phyloP scores from a whole-genome alignment of 108 stramenopile species.

The Stephanodiscus minutulus region DNA sequence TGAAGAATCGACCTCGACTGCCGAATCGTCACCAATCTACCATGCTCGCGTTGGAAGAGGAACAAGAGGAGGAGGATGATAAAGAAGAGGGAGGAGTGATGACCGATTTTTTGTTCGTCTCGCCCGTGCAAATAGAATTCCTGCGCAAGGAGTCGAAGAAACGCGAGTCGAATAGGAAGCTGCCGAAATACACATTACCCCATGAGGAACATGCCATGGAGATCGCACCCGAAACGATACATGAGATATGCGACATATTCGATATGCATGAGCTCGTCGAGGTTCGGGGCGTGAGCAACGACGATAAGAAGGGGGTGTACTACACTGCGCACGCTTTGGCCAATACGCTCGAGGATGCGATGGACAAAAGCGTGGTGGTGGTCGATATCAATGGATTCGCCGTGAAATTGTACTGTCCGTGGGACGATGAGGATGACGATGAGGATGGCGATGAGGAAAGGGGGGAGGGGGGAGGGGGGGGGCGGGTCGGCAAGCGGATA shows the following conservation, averaged over 20 bases:
- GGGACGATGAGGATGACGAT: slow-evolving; percentile 30
- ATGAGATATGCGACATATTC: slow-evolving; percentile 25
- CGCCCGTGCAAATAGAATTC: slow-evolving; percentile 38
- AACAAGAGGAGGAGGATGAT: too few relatives aligned
- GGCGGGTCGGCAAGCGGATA: slow-evolving; percentile 25
- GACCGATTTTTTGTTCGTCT: slow-evolving; percentile 38
- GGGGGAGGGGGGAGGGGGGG: not conserved
- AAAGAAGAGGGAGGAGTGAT: too few relatives aligned
- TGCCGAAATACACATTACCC: slow-evolving; percentile 34
- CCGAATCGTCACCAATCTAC: not conserved
- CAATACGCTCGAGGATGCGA: slow-evolving; percentile 29
- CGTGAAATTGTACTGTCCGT: slow-evolving; percentile 41
- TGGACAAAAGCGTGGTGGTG: slow-evolving; percentile 37
- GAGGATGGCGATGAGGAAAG: too few relatives aligned
- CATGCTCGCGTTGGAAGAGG: slow-evolving; percentile 12
- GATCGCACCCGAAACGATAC: slow-evolving; percentile 28
- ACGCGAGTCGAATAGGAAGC: slow-evolving; percentile 27
- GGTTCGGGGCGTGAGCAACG: slow-evolving; percentile 43
- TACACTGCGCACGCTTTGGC: slow-evolving; percentile 33
- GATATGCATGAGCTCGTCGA: slow-evolving; percentile 43
- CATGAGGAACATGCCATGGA: slow-evolving; percentile 19
- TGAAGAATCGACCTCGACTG: not conserved
- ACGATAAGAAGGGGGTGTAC: slow-evolving; percentile 31
- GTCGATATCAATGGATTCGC: slow-evolving; percentile 54
- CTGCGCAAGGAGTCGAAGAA: slow-evolving; percentile 48